These are phyloP conservation scores for Ceriops zippeliana DNA, from an alignment of 345 rosid genomes.

Conservation along the genomic window DNA sequence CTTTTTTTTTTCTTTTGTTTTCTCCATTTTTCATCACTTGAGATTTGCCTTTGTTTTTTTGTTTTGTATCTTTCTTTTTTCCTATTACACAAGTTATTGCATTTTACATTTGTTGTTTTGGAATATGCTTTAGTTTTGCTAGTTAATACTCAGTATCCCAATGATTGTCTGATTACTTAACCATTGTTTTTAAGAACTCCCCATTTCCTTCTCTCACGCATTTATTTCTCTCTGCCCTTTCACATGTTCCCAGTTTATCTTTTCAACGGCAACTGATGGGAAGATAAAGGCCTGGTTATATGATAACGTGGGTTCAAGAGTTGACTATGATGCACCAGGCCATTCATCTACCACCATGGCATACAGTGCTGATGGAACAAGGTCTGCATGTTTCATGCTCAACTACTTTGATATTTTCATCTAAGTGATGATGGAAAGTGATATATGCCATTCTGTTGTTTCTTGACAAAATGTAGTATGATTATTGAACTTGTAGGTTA, in stretches of 20 bases:
- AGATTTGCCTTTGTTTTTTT: too few species aligned
- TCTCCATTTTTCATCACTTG: too few species aligned
- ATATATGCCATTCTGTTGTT: slow-evolving; percentile 2
- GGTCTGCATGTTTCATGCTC: slow-evolving; percentile 39
- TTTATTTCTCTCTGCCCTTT: slow-evolving; percentile 1
- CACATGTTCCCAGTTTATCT: slow-evolving; percentile 50
- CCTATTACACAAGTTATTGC: too few species aligned
- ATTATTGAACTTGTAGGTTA: slow-evolving; percentile 39
- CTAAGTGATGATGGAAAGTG: slow-evolving; percentile 3
- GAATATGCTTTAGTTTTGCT: too few species aligned
- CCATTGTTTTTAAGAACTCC: too few species aligned
- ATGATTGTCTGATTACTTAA: neutral
- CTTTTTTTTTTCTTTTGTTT: too few species aligned
- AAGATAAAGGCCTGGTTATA: slow-evolving; percentile 87
- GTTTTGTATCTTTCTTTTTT: too few species aligned
- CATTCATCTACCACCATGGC: slow-evolving; percentile 69
- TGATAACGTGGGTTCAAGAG: slow-evolving; percentile 66
- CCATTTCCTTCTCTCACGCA: too few species aligned
- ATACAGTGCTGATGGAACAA: slow-evolving; percentile 77
- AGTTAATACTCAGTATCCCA: neutral
- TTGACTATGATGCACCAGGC: slow-evolving; percentile 82
- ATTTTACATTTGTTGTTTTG: too few species aligned
- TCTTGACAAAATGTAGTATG: slow-evolving; percentile 13
- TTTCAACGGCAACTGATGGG: slow-evolving; percentile 76
- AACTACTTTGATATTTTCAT: slow-evolving; percentile 5